A percentile compares a stretch with the other conserved stretches of the same genome.
These are phyloP conservation scores for Globisporangium middletonii DNA, from an alignment of 352 stramenopile genomes.

Conservation along the genomic window DNA sequence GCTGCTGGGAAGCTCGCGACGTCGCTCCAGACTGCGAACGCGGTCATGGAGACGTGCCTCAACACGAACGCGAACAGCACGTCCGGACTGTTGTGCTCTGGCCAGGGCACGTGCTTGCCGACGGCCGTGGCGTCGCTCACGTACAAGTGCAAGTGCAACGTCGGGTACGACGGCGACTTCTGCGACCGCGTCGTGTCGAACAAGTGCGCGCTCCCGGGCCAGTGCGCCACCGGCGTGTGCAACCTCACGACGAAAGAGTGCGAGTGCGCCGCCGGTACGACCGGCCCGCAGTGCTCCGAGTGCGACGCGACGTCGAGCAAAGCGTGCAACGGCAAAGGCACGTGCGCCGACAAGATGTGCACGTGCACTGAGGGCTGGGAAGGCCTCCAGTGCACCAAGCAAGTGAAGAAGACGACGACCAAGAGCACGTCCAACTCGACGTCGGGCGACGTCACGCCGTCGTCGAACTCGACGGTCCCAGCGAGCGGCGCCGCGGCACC, in stretches of 20 bases:
- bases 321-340: conserved; percentile 57
- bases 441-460: conserved; percentile 2
- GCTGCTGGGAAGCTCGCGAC: conserved; percentile 43
- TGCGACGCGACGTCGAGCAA: conserved; percentile 51
- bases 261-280: conserved; percentile 57
- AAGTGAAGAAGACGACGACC: conserved; percentile 37
- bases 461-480: conserved; percentile 15
- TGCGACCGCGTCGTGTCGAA: conserved; percentile 62
- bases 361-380: conserved; percentile 53
- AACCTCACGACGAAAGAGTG: conserved; percentile 63
- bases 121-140: conserved; percentile 27
- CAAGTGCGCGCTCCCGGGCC: conserved; percentile 65
- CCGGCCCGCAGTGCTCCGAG: conserved; percentile 62
- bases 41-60: conserved; percentile 36
- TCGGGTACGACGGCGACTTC: conserved; percentile 59
- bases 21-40: conserved; percentile 38
- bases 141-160: conserved; percentile 69
- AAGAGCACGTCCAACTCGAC: conserved; percentile 11
- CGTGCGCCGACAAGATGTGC: conserved; percentile 48
- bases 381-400: conserved; percentile 64
- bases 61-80: conserved; percentile 44
- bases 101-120: conserved; percentile 60
- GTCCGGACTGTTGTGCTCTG: conserved; percentile 43
- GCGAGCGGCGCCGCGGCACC: conserved; percentile 14
- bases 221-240: conserved; percentile 62